phyloP scores from a whole-genome alignment of 345 rosid species.

The Brassica rapa region DNA sequence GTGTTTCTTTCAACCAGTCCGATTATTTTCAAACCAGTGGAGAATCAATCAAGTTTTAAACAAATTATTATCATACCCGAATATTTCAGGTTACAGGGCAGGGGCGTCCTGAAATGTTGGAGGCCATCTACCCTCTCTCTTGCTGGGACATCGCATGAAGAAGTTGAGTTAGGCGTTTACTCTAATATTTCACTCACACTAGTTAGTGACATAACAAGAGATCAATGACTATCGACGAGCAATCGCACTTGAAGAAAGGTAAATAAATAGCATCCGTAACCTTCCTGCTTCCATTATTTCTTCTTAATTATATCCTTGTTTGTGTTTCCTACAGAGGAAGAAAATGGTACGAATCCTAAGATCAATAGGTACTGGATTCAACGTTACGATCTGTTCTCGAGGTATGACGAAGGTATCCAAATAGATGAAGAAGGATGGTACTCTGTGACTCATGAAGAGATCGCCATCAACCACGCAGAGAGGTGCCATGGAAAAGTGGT shows the following conservation, averaged over 20 bases:
- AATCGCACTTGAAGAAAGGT: not conserved
- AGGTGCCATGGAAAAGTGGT: not conserved
- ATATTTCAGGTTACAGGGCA: not conserved
- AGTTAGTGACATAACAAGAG: not conserved
- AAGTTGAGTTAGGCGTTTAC: not conserved
- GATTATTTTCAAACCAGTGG: not conserved
- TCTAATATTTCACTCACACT: not conserved
- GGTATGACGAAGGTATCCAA: slow-evolving; percentile 47
- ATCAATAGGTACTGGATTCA: slow-evolving; percentile 48
- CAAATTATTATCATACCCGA: not conserved
- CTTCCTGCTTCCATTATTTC: not conserved
- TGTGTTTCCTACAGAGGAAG: not conserved
- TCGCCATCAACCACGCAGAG: not conserved
- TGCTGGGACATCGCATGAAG: not conserved
- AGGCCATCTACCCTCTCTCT: not conserved
- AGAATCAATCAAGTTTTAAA: not conserved
- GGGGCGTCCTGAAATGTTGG: not conserved
- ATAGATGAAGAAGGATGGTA: slow-evolving; percentile 62
- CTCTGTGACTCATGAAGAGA: slow-evolving; percentile 37
- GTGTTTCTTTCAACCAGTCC: not conserved
- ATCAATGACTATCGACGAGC: not conserved
- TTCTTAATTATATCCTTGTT: not conserved
- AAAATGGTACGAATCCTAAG: not conserved
- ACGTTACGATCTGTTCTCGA: slow-evolving; percentile 54
- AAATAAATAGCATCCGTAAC: not conserved